Conservation (phyloP, 176 grass and related monocot species). For the Oryza glumipatula region DNA sequence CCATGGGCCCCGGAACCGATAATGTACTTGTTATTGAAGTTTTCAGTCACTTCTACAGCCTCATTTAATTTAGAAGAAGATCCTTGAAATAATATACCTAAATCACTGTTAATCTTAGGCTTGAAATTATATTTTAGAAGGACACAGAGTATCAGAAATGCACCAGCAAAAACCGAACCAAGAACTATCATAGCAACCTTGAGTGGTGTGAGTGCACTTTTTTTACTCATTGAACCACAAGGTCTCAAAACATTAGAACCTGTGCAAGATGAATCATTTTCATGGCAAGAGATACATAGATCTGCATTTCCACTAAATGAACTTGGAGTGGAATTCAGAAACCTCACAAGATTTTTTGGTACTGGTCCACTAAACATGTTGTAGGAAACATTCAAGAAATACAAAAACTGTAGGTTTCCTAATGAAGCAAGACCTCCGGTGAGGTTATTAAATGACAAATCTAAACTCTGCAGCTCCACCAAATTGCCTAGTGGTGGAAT, state of each 20-base stretch:
- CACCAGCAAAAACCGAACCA: conserved; percentile 46
- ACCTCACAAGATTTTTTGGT: conserved; percentile 47
- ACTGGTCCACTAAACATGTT: conserved; percentile 61
- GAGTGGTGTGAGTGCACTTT: conserved; percentile 23
- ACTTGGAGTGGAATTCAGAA: conserved; percentile 44
- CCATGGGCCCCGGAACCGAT: conserved; percentile 70
- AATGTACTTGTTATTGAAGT: conserved; percentile 60
- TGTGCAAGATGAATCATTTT: conserved; percentile 46
- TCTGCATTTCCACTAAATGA: conserved; percentile 65
- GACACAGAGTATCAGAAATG: conserved; percentile 39
- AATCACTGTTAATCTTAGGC: conserved; percentile 18
- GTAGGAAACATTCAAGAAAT: conserved; percentile 59
- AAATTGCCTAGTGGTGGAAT: conserved; percentile 50
- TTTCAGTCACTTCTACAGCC: conserved; percentile 63
- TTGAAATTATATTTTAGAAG: conserved; percentile 18
- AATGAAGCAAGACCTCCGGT: conserved; percentile 52
- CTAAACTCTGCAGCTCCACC: conserved; percentile 46
- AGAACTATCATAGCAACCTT: conserved; percentile 52
- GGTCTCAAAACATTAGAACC: conserved; percentile 34
- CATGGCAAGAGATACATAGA: conserved; percentile 52
- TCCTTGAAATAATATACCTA: conserved; percentile 43
- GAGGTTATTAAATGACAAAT: conserved; percentile 76
- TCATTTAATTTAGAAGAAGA: conserved; percentile 58
- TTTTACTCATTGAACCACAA: conserved; percentile 41
- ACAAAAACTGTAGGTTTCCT: conserved; percentile 46